Percentiles rank a stretch among this genome's conserved stretches.
phyloP scores from a whole-genome alignment of 1,284 basidiomycete genomes.

The Apiotrichum gracile region DNA sequence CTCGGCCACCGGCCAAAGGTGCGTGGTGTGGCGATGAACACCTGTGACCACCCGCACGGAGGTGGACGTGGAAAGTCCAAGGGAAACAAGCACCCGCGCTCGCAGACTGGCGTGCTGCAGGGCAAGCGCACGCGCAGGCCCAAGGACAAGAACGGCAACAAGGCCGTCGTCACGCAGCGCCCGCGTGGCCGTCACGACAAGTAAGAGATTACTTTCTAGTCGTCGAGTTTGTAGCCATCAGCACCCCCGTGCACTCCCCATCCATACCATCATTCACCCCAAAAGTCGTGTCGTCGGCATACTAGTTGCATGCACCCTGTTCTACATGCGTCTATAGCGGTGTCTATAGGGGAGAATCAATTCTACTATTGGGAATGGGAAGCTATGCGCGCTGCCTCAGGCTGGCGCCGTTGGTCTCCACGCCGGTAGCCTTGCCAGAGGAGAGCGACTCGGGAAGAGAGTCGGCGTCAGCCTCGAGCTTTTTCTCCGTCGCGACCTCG shows the following conservation, averaged over 20 bases:
- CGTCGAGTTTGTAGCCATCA: neutral
- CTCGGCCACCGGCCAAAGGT: slow-evolving; percentile 80
- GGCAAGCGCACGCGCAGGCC: slow-evolving; percentile 89
- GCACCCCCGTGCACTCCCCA: neutral
- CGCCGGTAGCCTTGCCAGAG: neutral
- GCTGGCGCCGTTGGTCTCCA: neutral
- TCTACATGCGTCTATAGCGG: neutral
- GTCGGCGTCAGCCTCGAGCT: neutral
- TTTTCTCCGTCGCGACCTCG: neutral
- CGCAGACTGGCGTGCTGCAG: slow-evolving; percentile 87
- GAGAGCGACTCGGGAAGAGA: neutral
- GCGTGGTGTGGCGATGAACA: slow-evolving; percentile 97
- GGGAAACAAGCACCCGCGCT: slow-evolving; percentile 86
- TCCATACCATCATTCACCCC: neutral
- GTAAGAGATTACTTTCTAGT: neutral
- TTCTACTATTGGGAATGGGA: neutral
- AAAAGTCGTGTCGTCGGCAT: neutral
- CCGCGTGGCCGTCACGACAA: slow-evolving; percentile 57
- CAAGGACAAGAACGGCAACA: slow-evolving; percentile 86
- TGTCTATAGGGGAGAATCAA: neutral
- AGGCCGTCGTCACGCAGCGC: slow-evolving; percentile 83
- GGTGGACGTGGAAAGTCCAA: slow-evolving; percentile 97
- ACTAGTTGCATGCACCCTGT: slow-evolving; percentile 18
- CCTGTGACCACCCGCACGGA: slow-evolving; percentile 93
- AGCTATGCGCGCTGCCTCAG: neutral